Evolutionary conservation across 2,329 filamentous ascomycete genomes (phyloP), one percentile per base, ranked within the genome.

Genomic region (Grosmannia penicillata): DNA sequence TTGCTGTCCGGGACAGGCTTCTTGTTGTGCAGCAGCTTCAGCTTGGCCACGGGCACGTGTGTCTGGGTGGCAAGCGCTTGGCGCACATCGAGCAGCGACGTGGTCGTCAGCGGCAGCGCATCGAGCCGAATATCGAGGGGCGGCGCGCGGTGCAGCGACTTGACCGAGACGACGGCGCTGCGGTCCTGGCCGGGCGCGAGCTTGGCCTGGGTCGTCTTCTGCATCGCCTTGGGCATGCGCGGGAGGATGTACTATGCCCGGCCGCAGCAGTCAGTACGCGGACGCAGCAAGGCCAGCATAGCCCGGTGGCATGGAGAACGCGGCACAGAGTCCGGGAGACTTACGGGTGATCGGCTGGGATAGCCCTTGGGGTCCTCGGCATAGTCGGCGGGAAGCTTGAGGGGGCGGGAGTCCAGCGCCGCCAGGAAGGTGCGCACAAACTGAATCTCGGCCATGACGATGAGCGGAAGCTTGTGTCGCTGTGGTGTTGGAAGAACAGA

Each of bases 311-410:
- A n/a, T n/a, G n/a, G n/a, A n/a, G n/a, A n/a, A n/a, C n/a, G n/a
- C n/a, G n/a, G n/a, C n/a, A n/a, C n/a, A n/a, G n/a, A n/a, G n/a
- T n/a, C n/a, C n/a, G n/a, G n/a, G n/a, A n/a, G n/a, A 56, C 77
- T 23, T 72, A 95, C 89, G 14, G 86, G 80, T 47, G 76, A 69
- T 45, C 82, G 75, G 21, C 81, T 65, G 19, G 83, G 81, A 55
- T 89, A 87, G 48, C 70, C 75, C 51, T 77, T 78, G 36, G 84
- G 76, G 54, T 95, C 84, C 59, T 89, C 83, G 57, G 93, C 78
- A 74, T 95, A 82, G 58, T 96, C 85, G 47, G 82, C 67, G n/a
- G 80, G 76, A 46, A 96, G 72, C 65, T 87, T 93, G 50, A 77
- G 59, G 8, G 86, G 81, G 36, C 79, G 77, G 43, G 76, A 72